Evolutionary conservation across 2,329 filamentous ascomycete genomes (phyloP).

Genomic region (Colletotrichum agaves): DNA sequence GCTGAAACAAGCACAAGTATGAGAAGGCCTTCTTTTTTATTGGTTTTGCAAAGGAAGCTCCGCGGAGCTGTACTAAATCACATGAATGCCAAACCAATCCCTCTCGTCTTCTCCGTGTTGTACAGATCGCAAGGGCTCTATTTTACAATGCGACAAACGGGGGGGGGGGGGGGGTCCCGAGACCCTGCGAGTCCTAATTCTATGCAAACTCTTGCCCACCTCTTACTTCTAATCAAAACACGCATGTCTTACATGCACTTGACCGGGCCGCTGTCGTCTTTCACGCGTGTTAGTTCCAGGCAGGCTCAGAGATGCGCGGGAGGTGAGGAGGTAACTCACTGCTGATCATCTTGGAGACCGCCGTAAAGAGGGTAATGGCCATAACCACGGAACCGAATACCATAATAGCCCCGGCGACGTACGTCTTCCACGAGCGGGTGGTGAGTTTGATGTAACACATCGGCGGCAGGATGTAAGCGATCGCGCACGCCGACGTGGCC

Average conservation of each 20-base stretch:
- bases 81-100: neutral
- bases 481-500: constrained; percentile 90
- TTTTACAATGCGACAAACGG: neutral
- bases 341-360: constrained; percentile 73
- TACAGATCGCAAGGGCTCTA: constrained; percentile 15
- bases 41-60: neutral
- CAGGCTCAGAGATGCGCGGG: neutral
- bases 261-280: constrained; percentile 29
- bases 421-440: constrained; percentile 78
- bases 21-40: neutral
- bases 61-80: neutral
- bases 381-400: constrained; percentile 84
- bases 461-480: constrained; percentile 95
- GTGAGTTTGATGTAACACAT: constrained; percentile 95
- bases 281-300: neutral
- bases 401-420: constrained; percentile 77
- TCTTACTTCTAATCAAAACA: constrained; percentile 6
- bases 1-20: too few relatives aligned
- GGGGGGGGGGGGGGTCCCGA: neutral
- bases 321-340: constrained; percentile 48
- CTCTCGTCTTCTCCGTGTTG: neutral
- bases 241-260: constrained; percentile 34
- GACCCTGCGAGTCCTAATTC: neutral
- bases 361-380: constrained; percentile 81
- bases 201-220: neutral